Base-by-base conservation (phyloP, 805 yeast genomes). In the Torulaspora delbrueckii region DNA sequence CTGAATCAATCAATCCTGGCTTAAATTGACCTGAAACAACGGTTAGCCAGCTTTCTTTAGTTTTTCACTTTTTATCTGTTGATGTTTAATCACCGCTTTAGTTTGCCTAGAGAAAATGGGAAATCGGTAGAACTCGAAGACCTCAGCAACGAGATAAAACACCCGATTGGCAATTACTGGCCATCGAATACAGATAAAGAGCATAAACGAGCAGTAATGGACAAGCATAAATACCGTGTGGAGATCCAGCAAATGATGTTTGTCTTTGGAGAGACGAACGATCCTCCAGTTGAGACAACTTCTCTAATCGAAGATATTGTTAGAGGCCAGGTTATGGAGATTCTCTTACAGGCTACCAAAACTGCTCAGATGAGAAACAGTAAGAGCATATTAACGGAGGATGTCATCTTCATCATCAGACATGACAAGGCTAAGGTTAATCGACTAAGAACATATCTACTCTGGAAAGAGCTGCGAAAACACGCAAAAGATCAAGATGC, bases 211-310 rank as follows among this genome's bases (percentile, higher is more conserved):
- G 43, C 56, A 51, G 46, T 45, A 24, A 58, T 58, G 46, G 62
- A 64, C 39, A 80, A 80, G 62, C 82, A 86, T 69, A 81, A 83
- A 60, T 93, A 91, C 66, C 74, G 95, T 46, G 78, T 86, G 31
- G 99, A 93, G 70, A 93, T 93, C 58, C 99, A 93, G 67, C 93
- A 86, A 71, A 93, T 93, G 99, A 93, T 93, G 99, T 93, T 93
- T 72, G 99, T 93, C 45, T 77, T 84, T 45, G 99, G 99, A 2
- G 98, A 93, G 63, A 80, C 93, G 0, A 86, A 86, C 55, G 99
- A 93, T 58, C 95, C 98, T 1, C 96, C 97, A 0, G 76, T 84
- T 12, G 95, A 86, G 53, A 87, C 97, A 0, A 86, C 96, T 0
- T 81, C 91, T n/a, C 68, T 93, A 43, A 88, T 91, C 35, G 99